phyloP scores from a whole-genome alignment of 2,329 filamentous ascomycete species.

The Cladobotryum mycophilum region DNA sequence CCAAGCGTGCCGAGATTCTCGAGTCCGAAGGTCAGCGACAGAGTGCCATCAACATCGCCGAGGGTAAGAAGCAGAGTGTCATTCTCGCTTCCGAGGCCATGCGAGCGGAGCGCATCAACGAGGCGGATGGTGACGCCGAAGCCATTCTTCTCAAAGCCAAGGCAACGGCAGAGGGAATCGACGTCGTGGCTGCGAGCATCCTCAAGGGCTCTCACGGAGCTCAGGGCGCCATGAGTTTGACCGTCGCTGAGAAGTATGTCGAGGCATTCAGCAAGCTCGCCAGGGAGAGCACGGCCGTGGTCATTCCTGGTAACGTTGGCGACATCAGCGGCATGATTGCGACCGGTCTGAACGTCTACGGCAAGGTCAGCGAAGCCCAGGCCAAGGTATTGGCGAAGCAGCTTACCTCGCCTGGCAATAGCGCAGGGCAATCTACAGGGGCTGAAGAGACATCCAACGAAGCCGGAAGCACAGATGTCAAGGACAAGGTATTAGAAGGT shows the following conservation, averaged over 20 bases:
- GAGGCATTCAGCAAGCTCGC: constrained; percentile 89
- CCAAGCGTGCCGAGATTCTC: constrained; percentile 94
- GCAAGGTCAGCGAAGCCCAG: constrained; percentile 81
- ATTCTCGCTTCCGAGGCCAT: constrained; percentile 93
- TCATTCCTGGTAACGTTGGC: constrained; percentile 94
- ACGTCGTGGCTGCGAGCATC: constrained; percentile 74
- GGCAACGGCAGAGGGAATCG: constrained; percentile 83
- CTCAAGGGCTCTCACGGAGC: constrained; percentile 66
- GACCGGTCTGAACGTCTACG: constrained; percentile 89
- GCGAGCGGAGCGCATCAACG: constrained; percentile 86
- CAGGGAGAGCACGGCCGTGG: constrained; percentile 90
- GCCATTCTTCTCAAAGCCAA: constrained; percentile 80
- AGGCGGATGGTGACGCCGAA: constrained; percentile 86
- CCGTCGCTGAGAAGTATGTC: constrained; percentile 95
- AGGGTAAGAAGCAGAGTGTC: constrained; percentile 93
- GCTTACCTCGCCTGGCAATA: constrained; percentile 27
- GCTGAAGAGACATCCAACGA: constrained; percentile 12
- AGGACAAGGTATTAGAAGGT: constrained; percentile 35
- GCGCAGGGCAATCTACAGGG: background rate
- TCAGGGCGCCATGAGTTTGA: constrained; percentile 77
- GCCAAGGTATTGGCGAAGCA: constrained; percentile 58
- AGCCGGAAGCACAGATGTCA: constrained; percentile 22
- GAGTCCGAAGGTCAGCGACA: constrained; percentile 96
- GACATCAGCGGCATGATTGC: constrained; percentile 97
- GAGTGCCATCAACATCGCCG: constrained; percentile 96